A percentile compares a stretch with the other conserved stretches of the same genome.
These are phyloP conservation scores for Yarrowia keelungensis DNA, from an alignment of 805 yeast genomes.

Conservation along the genomic window DNA sequence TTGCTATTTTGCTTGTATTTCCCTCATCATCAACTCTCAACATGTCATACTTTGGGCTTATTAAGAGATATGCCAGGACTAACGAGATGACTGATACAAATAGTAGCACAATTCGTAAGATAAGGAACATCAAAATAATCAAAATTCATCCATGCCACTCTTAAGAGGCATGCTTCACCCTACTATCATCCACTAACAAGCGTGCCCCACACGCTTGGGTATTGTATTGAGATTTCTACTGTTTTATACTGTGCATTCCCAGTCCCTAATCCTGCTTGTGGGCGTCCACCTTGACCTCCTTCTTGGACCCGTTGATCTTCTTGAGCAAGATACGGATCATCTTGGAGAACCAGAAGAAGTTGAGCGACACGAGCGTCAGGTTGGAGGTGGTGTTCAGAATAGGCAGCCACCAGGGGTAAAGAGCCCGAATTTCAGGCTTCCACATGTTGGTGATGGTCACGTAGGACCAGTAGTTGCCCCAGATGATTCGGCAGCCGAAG, in stretches of 20 bases:
- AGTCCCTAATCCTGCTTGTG: slow-evolving; percentile 8
- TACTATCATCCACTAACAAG: too few species aligned
- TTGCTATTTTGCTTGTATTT: too few species aligned
- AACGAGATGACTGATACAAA: too few species aligned
- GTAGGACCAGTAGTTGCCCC: slow-evolving; percentile 83
- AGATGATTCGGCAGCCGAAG: slow-evolving; percentile 76
- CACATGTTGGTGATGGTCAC: slow-evolving; percentile 21
- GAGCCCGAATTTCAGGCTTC: slow-evolving; percentile 53
- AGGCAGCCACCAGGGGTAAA: slow-evolving; percentile 60
- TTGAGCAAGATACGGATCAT: slow-evolving; percentile 80
- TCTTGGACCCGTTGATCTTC: slow-evolving; percentile 50
- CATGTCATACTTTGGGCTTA: too few species aligned
- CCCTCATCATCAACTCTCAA: too few species aligned
- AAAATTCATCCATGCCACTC: too few species aligned
- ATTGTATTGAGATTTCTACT: not conserved
- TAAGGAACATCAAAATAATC: too few species aligned
- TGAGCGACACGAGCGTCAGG: slow-evolving; percentile 67
- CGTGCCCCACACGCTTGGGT: not conserved
- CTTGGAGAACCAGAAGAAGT: slow-evolving; percentile 85
- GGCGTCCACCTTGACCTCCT: slow-evolving; percentile 6
- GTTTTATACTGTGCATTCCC: not conserved
- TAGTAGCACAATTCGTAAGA: too few species aligned
- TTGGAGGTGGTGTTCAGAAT: slow-evolving; percentile 62
- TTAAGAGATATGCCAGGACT: too few species aligned
- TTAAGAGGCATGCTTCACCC: too few species aligned